Percentiles rank a stretch among this genome's conserved stretches.
Conservation (phyloP, 2,329 filamentous ascomycete species). For the Diplodia intermedia region DNA sequence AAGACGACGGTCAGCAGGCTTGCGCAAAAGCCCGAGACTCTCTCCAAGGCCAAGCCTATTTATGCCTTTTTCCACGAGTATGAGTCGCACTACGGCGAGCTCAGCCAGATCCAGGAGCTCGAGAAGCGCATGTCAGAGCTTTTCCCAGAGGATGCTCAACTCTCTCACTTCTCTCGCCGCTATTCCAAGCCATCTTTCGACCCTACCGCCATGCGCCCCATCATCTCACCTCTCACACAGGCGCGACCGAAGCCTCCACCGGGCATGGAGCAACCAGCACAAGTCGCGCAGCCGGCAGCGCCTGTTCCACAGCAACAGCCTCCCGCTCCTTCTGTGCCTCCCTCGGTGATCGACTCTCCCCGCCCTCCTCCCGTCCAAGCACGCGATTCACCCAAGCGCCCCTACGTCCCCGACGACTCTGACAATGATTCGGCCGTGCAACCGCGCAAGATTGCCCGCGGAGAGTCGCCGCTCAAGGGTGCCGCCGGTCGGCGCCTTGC, state of each 20-base stretch:
- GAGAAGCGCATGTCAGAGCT: slow-evolving; percentile 92
- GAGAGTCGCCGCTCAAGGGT: slow-evolving; percentile 91
- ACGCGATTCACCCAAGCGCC: slow-evolving; percentile 56
- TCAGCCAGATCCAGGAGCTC: slow-evolving; percentile 86
- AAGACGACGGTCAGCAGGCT: slow-evolving; percentile 90
- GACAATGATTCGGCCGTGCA: slow-evolving; percentile 66
- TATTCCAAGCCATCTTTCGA: slow-evolving; percentile 75
- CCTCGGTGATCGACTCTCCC: slow-evolving; percentile 31
- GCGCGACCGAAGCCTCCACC: slow-evolving; percentile 59
- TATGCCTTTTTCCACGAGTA: slow-evolving; percentile 95
- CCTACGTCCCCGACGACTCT: slow-evolving; percentile 67
- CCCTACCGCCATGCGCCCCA: slow-evolving; percentile 78
- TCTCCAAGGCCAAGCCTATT: slow-evolving; percentile 79
- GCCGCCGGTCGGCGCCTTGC: slow-evolving; percentile 85
- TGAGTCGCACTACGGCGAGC: slow-evolving; percentile 91
- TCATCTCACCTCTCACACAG: slow-evolving; percentile 82
- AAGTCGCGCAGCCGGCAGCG: background rate
- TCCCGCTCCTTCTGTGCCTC: slow-evolving; percentile 14
- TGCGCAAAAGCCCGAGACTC: slow-evolving; percentile 75
- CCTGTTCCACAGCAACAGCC: slow-evolving; percentile 11
- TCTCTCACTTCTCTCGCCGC: slow-evolving; percentile 77
- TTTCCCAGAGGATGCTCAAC: slow-evolving; percentile 84
- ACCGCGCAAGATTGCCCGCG: slow-evolving; percentile 84
- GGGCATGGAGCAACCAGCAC: slow-evolving; percentile 23
- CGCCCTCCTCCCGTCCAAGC: slow-evolving; percentile 32